Percentiles rank a stretch among this genome's conserved stretches.
Evolutionary conservation across 208 protist species (phyloP).

Genomic region (Entamoeba dispar): DNA sequence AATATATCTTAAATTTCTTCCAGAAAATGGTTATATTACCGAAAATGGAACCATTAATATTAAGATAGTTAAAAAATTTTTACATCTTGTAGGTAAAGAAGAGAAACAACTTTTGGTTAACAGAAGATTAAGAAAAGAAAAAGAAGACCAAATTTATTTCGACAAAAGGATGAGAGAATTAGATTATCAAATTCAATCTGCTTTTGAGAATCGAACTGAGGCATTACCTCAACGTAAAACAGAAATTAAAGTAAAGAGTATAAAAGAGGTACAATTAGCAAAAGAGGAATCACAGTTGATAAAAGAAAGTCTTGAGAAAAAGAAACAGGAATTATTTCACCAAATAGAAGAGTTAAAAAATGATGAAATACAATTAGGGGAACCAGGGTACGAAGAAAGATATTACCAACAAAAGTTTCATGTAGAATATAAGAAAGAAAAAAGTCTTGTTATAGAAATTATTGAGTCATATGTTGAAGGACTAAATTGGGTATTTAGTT

Average conservation of each 20-base stretch:
- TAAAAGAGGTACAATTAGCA: no score
- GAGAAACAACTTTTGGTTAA: constrained; percentile 16
- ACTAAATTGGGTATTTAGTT: constrained; percentile 83
- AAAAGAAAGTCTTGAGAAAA: no score
- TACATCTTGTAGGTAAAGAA: no score
- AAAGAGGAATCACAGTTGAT: no score
- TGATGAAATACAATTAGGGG: no score
- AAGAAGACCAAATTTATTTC: background rate
- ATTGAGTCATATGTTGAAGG: constrained; percentile 71
- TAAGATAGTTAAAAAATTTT: no score
- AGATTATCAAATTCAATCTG: no score
- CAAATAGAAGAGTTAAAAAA: no score
- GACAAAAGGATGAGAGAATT: background rate
- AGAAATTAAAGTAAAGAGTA: no score
- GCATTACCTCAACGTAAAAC: background rate
- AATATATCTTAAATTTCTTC: constrained; percentile 34
- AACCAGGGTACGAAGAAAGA: background rate
- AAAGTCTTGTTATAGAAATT: constrained; percentile 20
- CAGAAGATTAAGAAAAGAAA: constrained; percentile 25
- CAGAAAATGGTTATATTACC: constrained; percentile 42
- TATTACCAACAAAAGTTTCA: background rate
- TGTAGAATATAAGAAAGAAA: background rate
- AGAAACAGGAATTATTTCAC: no score
- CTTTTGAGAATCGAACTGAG: background rate
- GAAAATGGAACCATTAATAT: constrained; percentile 30